Evolutionary conservation across 768 basidiomycete genomes (phyloP), one percentile per base, ranked within the genome.

Genomic region (Cytidiella melzeri): DNA sequence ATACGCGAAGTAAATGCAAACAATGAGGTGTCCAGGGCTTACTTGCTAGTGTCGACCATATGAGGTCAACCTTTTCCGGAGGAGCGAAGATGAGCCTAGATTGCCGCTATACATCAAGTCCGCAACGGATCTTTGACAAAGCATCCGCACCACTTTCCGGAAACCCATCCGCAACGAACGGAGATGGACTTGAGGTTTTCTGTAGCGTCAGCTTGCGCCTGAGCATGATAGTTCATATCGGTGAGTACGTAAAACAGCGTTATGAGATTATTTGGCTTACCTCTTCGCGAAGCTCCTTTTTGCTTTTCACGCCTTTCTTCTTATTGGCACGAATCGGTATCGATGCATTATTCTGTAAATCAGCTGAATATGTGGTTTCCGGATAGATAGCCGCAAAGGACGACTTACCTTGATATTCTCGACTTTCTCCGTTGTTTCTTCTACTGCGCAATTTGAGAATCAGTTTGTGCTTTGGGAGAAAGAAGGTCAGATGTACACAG

Each of bases 251-350:
- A 34, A 34, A 15, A 34, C 15, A 34, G 7, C 7, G 7, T 7
- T 15, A 34, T 34, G 30, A 34, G 30, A 34, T 34, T 34, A 34
- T 7, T 19, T 37, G 13, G 3, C 21, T 43, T 41, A 84, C 86
- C 67, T 81, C 68, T 62, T 88, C 86, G 37, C 84, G 75, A 5
- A 83, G 63, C 63, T 88, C 83, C 61, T 86, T 88, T 64, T 88
- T 89, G 57, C 83, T 84, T 65, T 76, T 82, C 0, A 72, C 71
- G 5, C 84, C 84, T 19, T 80, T 79, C 63, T 85, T 87, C 66
- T 87, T 88, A 59, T 69, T 87, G 4, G 80, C 73, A 5, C 83
- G 80, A 4, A 73, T 48, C 5, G 87, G 86, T 26, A 88, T 87
- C 0, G 80, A 72, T 3, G 66, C 62, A 49, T 87, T 82, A 45